A percentile compares a stretch with the other conserved stretches of the same genome.
Conservation (phyloP, 2,329 filamentous ascomycete species). For the Aureobasidium zeae region DNA sequence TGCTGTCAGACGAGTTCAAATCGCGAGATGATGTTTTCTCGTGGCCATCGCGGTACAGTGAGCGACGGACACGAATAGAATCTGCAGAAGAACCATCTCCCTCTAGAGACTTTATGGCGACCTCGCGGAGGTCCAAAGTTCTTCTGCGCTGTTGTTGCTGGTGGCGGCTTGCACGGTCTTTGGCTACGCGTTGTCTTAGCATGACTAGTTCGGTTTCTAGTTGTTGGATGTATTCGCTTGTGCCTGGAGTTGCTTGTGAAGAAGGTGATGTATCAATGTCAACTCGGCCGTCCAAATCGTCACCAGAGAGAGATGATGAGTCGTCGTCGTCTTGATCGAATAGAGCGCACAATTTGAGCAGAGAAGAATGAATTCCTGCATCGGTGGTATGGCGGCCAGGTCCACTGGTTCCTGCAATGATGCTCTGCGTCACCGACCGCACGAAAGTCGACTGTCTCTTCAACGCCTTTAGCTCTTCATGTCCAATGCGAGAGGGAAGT, state of each 20-base stretch:
- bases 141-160: no score
- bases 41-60: conserved; percentile 8
- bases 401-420: conserved; percentile 5
- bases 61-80: conserved; percentile 10
- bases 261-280: no score
- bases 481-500: conserved; percentile 16
- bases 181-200: conserved; percentile 6
- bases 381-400: conserved; percentile 5
- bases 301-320: conserved; percentile 3
- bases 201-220: conserved; percentile 9
- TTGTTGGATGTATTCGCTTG: conserved; percentile 4
- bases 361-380: conserved; percentile 17
- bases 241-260: background rate
- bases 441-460: conserved; percentile 17
- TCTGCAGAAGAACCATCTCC: background rate
- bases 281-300: no score
- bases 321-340: conserved; percentile 15
- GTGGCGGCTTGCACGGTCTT: conserved; percentile 11
- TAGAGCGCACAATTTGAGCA: conserved; percentile 17
- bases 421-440: conserved; percentile 15
- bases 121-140: conserved; percentile 2
- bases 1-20: no score
- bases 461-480: conserved; percentile 16
- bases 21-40: conserved; percentile 7
- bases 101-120: background rate